These are phyloP conservation scores for Scalesia atractyloides DNA, from an alignment of 129 eudicot species.

Conservation along the genomic window DNA sequence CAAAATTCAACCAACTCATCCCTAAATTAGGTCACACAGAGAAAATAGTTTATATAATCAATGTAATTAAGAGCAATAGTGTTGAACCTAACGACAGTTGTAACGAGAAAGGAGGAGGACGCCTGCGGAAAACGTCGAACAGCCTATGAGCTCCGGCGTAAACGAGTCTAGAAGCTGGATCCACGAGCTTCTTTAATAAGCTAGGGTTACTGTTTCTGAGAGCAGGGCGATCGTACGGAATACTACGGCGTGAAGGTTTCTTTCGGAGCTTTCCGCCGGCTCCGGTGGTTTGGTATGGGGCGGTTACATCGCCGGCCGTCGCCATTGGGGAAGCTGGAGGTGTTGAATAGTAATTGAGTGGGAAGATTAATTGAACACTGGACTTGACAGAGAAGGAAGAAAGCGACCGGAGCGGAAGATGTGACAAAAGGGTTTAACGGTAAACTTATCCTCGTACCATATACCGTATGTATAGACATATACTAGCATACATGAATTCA, in stretches of 20 bases:
- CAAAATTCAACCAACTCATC: too few species aligned
- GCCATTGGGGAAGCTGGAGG: slow-evolving; percentile 47
- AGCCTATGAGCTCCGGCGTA: slow-evolving; percentile 66
- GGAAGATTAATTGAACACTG: neutral
- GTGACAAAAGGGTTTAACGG: too few species aligned
- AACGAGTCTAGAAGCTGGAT: slow-evolving; percentile 75
- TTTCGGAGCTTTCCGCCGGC: slow-evolving; percentile 78
- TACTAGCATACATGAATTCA: too few species aligned
- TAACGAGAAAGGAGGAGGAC: slow-evolving; percentile 38
- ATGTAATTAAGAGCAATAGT: slow-evolving; percentile 13
- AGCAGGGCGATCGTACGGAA: slow-evolving; percentile 70
- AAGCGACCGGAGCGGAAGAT: too few species aligned
- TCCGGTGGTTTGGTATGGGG: slow-evolving; percentile 33
- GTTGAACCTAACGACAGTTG: slow-evolving; percentile 43
- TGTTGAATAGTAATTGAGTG: neutral
- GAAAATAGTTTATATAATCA: neutral
- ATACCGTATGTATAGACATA: too few species aligned
- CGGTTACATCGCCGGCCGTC: slow-evolving; percentile 51
- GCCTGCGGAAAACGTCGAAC: slow-evolving; percentile 60
- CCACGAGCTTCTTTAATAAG: slow-evolving; percentile 63
- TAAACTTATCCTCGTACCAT: too few species aligned
- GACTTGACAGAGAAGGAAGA: neutral
- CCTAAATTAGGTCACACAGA: neutral
- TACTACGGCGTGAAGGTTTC: slow-evolving; percentile 46
- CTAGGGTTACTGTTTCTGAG: slow-evolving; percentile 46